Evolutionary conservation across 805 yeast genomes (phyloP).

Genomic region (Candida loeiensis): DNA sequence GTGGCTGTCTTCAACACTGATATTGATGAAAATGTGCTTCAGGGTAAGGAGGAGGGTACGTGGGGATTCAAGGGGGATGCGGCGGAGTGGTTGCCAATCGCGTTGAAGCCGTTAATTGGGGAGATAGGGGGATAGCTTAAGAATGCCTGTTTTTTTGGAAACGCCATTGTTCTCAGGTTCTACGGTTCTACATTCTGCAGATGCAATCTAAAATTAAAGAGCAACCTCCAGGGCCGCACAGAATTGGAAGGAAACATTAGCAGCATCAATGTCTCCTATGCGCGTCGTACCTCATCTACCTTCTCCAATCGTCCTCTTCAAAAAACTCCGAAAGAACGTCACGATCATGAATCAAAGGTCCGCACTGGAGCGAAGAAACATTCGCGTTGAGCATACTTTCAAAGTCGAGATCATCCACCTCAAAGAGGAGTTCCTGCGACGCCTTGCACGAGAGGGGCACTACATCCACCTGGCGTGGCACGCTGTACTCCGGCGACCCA

Average conservation of each 20-base stretch:
- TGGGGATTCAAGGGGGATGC: conserved; percentile 86
- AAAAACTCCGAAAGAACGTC: background rate
- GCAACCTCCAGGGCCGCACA: background rate
- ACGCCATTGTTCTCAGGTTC: too few species aligned
- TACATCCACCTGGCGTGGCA: background rate
- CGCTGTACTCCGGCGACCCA: background rate
- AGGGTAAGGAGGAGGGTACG: conserved; percentile 38
- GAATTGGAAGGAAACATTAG: too few species aligned
- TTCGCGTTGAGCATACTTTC: background rate
- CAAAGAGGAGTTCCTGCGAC: background rate
- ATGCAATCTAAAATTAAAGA: background rate
- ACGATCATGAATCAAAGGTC: background rate
- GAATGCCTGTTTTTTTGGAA: too few species aligned
- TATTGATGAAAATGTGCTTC: conserved; percentile 43
- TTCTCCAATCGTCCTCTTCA: background rate
- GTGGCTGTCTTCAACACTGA: conserved; percentile 83
- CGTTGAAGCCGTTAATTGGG: conserved; percentile 51
- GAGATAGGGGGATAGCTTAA: background rate
- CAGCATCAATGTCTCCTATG: too few species aligned
- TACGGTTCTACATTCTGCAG: too few species aligned
- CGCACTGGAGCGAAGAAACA: background rate
- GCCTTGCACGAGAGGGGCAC: background rate
- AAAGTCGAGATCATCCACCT: background rate
- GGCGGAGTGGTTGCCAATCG: conserved; percentile 62
- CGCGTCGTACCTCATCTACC: too few species aligned